Evolutionary conservation across 2,329 filamentous ascomycete species (phyloP), one percentile per base, ranked within the genome.

Genomic region (Fusarium bactridioides): DNA sequence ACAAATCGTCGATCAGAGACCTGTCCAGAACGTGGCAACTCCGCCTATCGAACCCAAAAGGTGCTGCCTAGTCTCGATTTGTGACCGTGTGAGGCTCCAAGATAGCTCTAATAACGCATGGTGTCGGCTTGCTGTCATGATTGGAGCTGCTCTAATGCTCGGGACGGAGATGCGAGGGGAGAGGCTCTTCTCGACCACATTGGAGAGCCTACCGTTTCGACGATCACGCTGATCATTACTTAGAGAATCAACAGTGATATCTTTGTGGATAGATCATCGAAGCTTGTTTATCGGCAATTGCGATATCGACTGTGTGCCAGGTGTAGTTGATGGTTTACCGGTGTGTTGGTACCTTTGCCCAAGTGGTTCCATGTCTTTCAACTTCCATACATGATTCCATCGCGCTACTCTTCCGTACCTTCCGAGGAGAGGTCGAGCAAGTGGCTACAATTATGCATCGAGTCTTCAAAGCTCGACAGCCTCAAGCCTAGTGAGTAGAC

Each of bases 361-460:
- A 54, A 10, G 23, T 12, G 33, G 51, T 15, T 29, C 10, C n/a
- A n/a, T 59, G n/a, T 16, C 15, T 10, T 23, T 33, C 23, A 15
- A 10, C 6, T 7, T 23, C n/a, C 37, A 23, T 43, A 21, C 11
- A 23, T 27, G 6, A n/a, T 40, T 25, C 18, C 31, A 33, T 25
- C 13, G 4, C 16, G 4, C 5, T 25, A 38, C n/a, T 47, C 18
- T 45, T n/a, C n/a, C 18, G 41, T 21, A 7, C 4, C 10, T 21
- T 25, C 50, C 15, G 48, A 61, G 3, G 19, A 19, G 13, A 31
- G 5, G 23, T n/a, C 4, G 16, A 57, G 8, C 1, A 23, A 21
- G 82, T 10, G 82, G 81, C 2, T 78, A 80, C 4, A 10, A 19
- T 6, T 16, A 10, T 33, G 7, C 29, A 11, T 76, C 76, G 78